A percentile compares a stretch with the other conserved stretches of the same genome.
phyloP scores from a whole-genome alignment of 441 rosid genomes.

The Melastoma candidum region DNA sequence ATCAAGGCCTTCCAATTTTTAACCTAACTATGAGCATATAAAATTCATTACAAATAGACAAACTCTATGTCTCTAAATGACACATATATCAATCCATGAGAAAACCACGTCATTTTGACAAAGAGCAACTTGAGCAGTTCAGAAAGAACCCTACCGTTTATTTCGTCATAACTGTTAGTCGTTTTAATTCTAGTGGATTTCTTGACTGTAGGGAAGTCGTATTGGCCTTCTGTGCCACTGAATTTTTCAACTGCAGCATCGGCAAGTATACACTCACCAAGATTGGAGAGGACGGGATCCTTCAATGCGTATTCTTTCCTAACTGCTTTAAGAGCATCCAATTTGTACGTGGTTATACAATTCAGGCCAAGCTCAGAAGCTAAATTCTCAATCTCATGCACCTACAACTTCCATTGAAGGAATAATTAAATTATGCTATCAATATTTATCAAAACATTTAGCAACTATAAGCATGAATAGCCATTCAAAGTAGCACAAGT shows the following conservation, averaged over 20 bases:
- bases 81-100: too few relatives aligned
- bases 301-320: slow-evolving; percentile 30
- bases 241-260: slow-evolving; percentile 24
- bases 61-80: too few relatives aligned
- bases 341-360: slow-evolving; percentile 68
- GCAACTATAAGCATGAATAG: background rate
- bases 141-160: slow-evolving; percentile 27
- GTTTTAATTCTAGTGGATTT: slow-evolving; percentile 19
- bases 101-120: too few relatives aligned
- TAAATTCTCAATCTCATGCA: slow-evolving; percentile 52
- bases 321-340: slow-evolving; percentile 90
- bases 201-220: slow-evolving; percentile 18
- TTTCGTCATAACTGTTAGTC: slow-evolving; percentile 19
- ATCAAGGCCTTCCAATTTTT: too few relatives aligned
- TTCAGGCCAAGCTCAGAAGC: slow-evolving; percentile 82
- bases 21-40: too few relatives aligned
- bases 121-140: too few relatives aligned
- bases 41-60: too few relatives aligned
- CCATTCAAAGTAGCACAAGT: background rate
- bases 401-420: slow-evolving; percentile 24
- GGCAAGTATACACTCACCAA: slow-evolving; percentile 16
- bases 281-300: slow-evolving; percentile 16
- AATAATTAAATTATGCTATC: background rate
- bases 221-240: slow-evolving; percentile 17
- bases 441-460: background rate